Evolutionary conservation across 2,329 filamentous ascomycete genomes (phyloP).

Genomic region (Falciphora oryzae): DNA sequence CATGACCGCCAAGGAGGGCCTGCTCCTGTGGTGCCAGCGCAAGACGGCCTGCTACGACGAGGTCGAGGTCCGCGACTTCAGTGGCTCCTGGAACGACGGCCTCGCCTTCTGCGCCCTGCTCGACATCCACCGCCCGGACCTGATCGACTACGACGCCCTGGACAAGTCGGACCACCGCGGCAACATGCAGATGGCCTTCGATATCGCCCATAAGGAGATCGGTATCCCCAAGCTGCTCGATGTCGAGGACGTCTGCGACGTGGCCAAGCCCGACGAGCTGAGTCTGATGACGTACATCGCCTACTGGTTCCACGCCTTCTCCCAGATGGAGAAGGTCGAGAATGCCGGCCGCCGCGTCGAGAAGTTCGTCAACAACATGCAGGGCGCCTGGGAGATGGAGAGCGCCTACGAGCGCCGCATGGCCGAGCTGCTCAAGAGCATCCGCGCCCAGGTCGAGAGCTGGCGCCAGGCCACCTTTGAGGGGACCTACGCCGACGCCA

Average conservation of each 20-base stretch:
- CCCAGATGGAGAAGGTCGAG: slow-evolving; percentile 97
- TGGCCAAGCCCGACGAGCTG: slow-evolving; percentile 90
- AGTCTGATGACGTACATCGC: slow-evolving; percentile 99
- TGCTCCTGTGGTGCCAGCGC: slow-evolving; percentile 93
- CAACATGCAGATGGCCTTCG: slow-evolving; percentile 97
- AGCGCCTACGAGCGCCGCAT: slow-evolving; percentile 91
- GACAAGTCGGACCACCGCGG: slow-evolving; percentile 92
- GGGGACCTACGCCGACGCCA: slow-evolving; percentile 88
- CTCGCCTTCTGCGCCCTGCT: slow-evolving; percentile 93
- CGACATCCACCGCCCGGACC: slow-evolving; percentile 92
- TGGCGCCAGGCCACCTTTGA: slow-evolving; percentile 83
- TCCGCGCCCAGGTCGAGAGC: slow-evolving; percentile 63
- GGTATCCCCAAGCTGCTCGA: slow-evolving; percentile 93
- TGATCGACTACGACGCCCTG: slow-evolving; percentile 93
- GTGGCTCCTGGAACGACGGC: slow-evolving; percentile 93
- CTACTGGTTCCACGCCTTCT: slow-evolving; percentile 99
- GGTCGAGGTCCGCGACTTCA: slow-evolving; percentile 93
- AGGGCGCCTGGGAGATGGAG: slow-evolving; percentile 99
- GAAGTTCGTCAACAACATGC: slow-evolving; percentile 98
- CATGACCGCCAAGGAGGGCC: slow-evolving; percentile 92
- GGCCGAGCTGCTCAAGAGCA: slow-evolving; percentile 70
- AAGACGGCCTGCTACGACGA: slow-evolving; percentile 99
- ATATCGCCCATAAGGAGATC: slow-evolving; percentile 93
- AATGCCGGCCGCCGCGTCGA: slow-evolving; percentile 94
- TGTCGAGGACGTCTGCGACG: slow-evolving; percentile 96